Evolutionary conservation across 768 basidiomycete genomes (phyloP), one percentile per base, ranked within the genome.

Genomic region (Ramaria rubella): DNA sequence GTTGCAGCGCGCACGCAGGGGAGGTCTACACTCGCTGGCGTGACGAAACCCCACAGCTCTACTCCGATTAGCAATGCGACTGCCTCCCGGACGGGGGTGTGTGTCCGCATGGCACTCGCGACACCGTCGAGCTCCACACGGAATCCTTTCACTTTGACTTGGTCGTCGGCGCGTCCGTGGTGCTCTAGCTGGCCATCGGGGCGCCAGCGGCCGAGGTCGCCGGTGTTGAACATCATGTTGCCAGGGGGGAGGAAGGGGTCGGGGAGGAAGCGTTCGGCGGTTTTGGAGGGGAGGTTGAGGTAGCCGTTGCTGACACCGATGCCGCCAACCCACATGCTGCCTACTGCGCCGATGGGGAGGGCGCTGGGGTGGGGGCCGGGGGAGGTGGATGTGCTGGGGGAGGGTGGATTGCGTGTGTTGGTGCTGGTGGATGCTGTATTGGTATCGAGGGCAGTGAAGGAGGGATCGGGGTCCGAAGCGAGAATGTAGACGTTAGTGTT

Each of bases 401-500:
- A 6, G 45, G 45, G 17, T 21, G 11, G 45, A 27, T 24, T 8
- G 5, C 8, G 40, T 5, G 8, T 43, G n/a, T n/a, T n/a, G n/a
- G n/a, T 43, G 40, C n/a, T 3, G 5, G n/a, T 8, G 40, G 7
- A 43, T 43, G n/a, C 23, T 43, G 40, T 5, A 8, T 43, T n/a
- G n/a, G n/a, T n/a, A n/a, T n/a, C n/a, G n/a, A n/a, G n/a, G n/a
- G n/a, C 12, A 19, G 52, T n/a, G 27, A 19, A 36, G n/a, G 52
- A 14, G 42, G 38, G 38, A 24, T 31, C 33, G n/a, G n/a, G n/a
- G 27, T 61, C 58, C n/a, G 53, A 43, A 26, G 48, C 46, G 8
- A 63, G 57, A 15, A 63, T 55, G 52, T 63, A 63, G 11, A 63
- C 59, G 33, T 36, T 56, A 5, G 61, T 82, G 64, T 82, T 82